Conservation (phyloP, 768 basidiomycete genomes). For the Asterophora parasitica region DNA sequence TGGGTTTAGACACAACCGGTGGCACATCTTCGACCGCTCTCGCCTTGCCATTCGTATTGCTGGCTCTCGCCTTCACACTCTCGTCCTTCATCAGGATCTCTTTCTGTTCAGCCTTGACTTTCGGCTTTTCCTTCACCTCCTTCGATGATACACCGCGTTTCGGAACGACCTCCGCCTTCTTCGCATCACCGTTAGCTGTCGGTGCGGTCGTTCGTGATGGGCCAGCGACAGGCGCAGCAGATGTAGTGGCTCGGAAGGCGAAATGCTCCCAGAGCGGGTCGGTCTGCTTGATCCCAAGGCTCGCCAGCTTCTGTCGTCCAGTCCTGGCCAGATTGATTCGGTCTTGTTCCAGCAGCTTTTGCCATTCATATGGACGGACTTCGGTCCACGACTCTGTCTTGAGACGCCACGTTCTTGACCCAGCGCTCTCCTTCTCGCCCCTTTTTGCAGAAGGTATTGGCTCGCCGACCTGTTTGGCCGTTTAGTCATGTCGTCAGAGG, state of each 20-base stretch:
- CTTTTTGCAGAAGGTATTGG: slow-evolving; percentile 28
- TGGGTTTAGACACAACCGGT: slow-evolving; percentile 16
- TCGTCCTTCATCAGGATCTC: slow-evolving; percentile 49
- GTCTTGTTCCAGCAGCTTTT: slow-evolving; percentile 42
- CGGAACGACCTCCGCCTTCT: slow-evolving; percentile 22
- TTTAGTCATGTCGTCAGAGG: neutral
- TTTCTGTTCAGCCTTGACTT: slow-evolving; percentile 36
- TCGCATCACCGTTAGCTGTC: slow-evolving; percentile 2
- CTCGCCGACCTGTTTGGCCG: slow-evolving; percentile 45
- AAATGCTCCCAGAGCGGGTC: slow-evolving; percentile 64
- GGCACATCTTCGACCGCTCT: slow-evolving; percentile 2
- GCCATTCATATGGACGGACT: slow-evolving; percentile 65
- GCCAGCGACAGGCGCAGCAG: slow-evolving; percentile 12
- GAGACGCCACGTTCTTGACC: slow-evolving; percentile 44
- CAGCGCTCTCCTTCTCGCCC: slow-evolving; percentile 25
- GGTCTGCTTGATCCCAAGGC: slow-evolving; percentile 50
- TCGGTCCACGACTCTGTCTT: slow-evolving; percentile 59
- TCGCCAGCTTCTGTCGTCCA: slow-evolving; percentile 44
- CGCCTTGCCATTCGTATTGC: slow-evolving; percentile 8
- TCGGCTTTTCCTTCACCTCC: slow-evolving; percentile 41
- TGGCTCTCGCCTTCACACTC: slow-evolving; percentile 24
- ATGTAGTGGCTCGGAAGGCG: slow-evolving; percentile 19
- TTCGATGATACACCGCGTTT: slow-evolving; percentile 46
- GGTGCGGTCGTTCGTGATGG: slow-evolving; percentile 10
- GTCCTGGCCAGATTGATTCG: slow-evolving; percentile 45